Evolutionary conservation across 805 yeast species (phyloP), one percentile per base, ranked within the genome.

Genomic region (Sporopachydermia lactativora): DNA sequence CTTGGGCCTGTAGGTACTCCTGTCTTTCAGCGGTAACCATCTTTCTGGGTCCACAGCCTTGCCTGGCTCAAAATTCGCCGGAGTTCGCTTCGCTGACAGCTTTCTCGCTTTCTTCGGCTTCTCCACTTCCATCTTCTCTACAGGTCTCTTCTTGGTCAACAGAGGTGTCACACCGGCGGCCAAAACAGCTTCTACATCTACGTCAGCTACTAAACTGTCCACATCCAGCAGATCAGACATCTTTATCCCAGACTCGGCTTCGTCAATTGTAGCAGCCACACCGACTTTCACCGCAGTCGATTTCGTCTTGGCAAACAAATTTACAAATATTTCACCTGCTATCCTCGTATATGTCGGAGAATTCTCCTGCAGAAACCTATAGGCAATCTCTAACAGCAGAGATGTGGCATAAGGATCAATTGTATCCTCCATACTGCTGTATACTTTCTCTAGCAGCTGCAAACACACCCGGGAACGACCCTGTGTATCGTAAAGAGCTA

Each of bases 11-110:
- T 81, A 86, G 50, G 77, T 74, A 4, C 86, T 71, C 57, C 97
- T 74, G 54, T 88, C 94, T 54, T 77, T 81, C 68, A 81, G 51
- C 16, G 96, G 94, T 39, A 89, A 59, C 97, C 97, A 88, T 61
- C 96, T 78, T 58, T 88, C 96, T 14, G 73, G 70, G 49, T 79
- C 81, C 3, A 72, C 64, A 16, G 45, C 44, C 43, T 53, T 58
- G 3, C 47, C 52, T 39, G 59, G 54, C 39, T 62, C 77, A 60
- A 46, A 72, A 49, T 49, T 49, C 43, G 57, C 58, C n/a, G 71
- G 67, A 8, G 8, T 24, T 14, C 59, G 48, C 45, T 57, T 62
- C 40, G 53, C 56, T 41, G 55, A 57, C 39, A 58, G 56, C 34
- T 54, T 51, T 11, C 51, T 57, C 43, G 59, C 51, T 45, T 55